Conservation (phyloP, 805 yeast species). For the Metschnikowia koreensis region DNA sequence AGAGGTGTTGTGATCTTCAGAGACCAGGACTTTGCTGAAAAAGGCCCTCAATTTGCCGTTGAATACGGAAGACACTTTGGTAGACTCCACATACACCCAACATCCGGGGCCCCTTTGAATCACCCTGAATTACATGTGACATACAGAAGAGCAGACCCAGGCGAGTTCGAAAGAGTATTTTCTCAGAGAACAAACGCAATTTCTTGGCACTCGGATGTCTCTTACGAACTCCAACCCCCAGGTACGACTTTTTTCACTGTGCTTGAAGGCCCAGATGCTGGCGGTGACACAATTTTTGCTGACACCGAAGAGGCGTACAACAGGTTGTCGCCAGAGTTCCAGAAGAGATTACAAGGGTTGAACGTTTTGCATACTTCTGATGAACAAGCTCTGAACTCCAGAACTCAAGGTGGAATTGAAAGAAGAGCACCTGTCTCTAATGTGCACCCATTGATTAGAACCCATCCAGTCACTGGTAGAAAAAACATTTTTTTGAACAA, state of each 20-base stretch:
- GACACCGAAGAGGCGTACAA: slow-evolving; percentile 69
- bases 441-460: slow-evolving; percentile 68
- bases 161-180: slow-evolving; percentile 18
- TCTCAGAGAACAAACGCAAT: slow-evolving; percentile 35
- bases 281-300: slow-evolving; percentile 82
- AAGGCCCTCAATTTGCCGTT: slow-evolving; percentile 49
- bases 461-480: slow-evolving; percentile 68
- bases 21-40: slow-evolving; percentile 54
- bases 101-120: slow-evolving; percentile 63
- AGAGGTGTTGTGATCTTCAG: slow-evolving; percentile 68
- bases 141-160: slow-evolving; percentile 20
- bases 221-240: slow-evolving; percentile 73
- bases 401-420: slow-evolving; percentile 55
- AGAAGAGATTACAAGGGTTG: slow-evolving; percentile 56
- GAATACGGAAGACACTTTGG: slow-evolving; percentile 67
- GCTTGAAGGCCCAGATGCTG: slow-evolving; percentile 55
- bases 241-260: slow-evolving; percentile 66
- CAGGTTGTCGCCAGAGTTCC: slow-evolving; percentile 64
- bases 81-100: slow-evolving; percentile 69
- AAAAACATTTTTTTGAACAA: slow-evolving; percentile 58
- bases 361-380: slow-evolving; percentile 68
- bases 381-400: slow-evolving; percentile 64
- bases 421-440: slow-evolving; percentile 63
- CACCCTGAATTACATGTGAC: slow-evolving; percentile 23
- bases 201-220: slow-evolving; percentile 71